Base-by-base conservation (phyloP, 768 basidiomycete species). In the Pleurotus cornucopiae region DNA sequence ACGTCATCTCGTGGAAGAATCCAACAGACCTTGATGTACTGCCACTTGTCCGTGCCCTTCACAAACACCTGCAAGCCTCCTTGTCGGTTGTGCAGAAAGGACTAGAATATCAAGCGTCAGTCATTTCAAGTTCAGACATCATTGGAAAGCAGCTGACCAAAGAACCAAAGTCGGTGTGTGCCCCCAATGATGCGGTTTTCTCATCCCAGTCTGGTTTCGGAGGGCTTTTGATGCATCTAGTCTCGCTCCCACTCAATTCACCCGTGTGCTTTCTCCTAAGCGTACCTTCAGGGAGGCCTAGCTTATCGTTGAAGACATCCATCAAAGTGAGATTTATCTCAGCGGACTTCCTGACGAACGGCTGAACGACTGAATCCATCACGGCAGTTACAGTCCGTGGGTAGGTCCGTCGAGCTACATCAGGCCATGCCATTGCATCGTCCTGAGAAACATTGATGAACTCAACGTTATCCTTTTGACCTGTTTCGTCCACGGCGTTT, bases 161-260 rank as follows among this genome's bases (percentile, higher is more conserved):
- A n/a, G 82, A 83, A 60, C 86, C 85, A 59, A 88, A 88, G 66
- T 88, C 87, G 2, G 86, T 87, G 64, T 89, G 88, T 1, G 81
- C 79, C 16, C 85, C 85, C n/a, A 87, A 64, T 12, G 51, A 53
- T 23, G 51, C 51, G 0, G 73, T 71, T n/a, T 74, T 70, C 46
- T 67, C 75, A 5, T 74, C 69, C 37, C 55, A 73, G 14, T 67
- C 65, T 3, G 68, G 66, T 55, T 64, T 69, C 0, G 74, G 76
- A 0, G 82, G 78, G 26, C 73, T 80, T 62, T 68, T 80, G 59
- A 81, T 83, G 9, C 80, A 64, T 11, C 87, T 72, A 0, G 80
- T 70, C 60, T 89, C 85, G 57, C 83, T 80, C 5, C 80, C 81
- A 49, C 82, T 85, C 30, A 65, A 67, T 45, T 82, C 80, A 2